phyloP scores from a whole-genome alignment of 352 stramenopile species.

The Phytophthora nicotianae region DNA sequence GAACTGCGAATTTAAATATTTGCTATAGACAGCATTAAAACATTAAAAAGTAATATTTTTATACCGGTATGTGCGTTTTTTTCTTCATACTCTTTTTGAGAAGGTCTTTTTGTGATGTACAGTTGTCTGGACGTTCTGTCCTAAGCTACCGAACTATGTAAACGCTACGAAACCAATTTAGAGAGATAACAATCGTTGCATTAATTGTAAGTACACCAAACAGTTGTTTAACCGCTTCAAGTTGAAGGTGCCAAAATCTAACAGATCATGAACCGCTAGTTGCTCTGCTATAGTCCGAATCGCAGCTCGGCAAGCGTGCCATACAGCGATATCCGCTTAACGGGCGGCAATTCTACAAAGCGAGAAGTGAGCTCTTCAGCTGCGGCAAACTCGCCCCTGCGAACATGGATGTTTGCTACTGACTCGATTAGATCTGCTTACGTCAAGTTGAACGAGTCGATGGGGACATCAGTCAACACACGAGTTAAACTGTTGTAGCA shows the following conservation, averaged over 20 bases:
- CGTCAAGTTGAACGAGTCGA: not conserved
- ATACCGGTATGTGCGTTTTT: no score
- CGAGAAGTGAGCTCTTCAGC: slow-evolving; percentile 37
- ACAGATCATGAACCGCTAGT: not conserved
- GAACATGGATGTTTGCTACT: slow-evolving; percentile 53
- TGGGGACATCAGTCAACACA: not conserved
- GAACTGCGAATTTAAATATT: no score
- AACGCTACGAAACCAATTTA: no score
- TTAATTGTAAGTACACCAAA: not conserved
- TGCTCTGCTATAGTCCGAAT: slow-evolving; percentile 22
- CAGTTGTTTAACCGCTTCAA: slow-evolving; percentile 7
- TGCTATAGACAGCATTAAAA: no score
- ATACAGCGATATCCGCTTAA: slow-evolving; percentile 40
- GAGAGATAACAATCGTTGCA: no score
- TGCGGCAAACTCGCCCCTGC: slow-evolving; percentile 34
- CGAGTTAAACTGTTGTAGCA: no score
- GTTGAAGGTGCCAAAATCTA: not conserved
- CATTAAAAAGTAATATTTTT: no score
- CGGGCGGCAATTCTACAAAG: slow-evolving; percentile 38
- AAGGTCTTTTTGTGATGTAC: no score
- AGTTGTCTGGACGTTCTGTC: no score
- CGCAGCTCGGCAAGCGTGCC: slow-evolving; percentile 36
- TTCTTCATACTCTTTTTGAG: no score
- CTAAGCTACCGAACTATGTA: no score
- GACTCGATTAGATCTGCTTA: slow-evolving; percentile 44